Evolutionary conservation across 768 basidiomycete species (phyloP), one percentile per base, ranked within the genome.

Genomic region (Trametes cubensis): DNA sequence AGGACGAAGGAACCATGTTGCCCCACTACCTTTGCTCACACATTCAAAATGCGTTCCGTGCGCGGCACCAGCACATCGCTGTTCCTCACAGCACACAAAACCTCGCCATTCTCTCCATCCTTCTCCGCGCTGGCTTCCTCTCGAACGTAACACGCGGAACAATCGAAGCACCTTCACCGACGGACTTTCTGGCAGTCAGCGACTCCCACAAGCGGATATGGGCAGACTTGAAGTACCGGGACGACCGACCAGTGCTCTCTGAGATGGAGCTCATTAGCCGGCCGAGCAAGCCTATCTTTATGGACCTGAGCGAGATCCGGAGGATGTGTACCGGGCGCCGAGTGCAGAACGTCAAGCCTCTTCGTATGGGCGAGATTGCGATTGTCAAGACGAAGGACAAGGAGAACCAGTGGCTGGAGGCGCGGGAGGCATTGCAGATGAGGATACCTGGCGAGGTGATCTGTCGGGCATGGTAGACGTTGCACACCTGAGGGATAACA

Each of bases 151-250:
- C 92, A 2, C 87, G 93, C 28, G 94, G 94, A 3, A 90, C 91
- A 34, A 74, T 84, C 61, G 75, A 80, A 7, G 77, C 78, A 0
- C 86, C 94, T 2, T 83, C 83, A 18, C 94, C 95, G 0, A 64
- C 70, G 4, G 79, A 79, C 14, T 98, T 95, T 72, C 69, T 78
- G 58, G 64, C 70, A 2, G 87, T 81, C 13, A 77, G 80, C 63
- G 85, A 88, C 30, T 81, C 86, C 1, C 82, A 94, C 59, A 82
- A 83, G 34, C 85, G 94, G 40, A 91, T 98, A 75, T 97, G 96
- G 94, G 92, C 92, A 2, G 86, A 88, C 53, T 85, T 98, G 66
- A 99, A 99, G 77, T 95, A 96, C 78, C 85, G 96, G 52, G 87
- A 93, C 67, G 92, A 97, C 73, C 80, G 84, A 30, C 92, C 95